These are phyloP conservation scores for Zancudomyces culisetae DNA, from an alignment of 371 early-diverging fungal species.

Conservation along the genomic window DNA sequence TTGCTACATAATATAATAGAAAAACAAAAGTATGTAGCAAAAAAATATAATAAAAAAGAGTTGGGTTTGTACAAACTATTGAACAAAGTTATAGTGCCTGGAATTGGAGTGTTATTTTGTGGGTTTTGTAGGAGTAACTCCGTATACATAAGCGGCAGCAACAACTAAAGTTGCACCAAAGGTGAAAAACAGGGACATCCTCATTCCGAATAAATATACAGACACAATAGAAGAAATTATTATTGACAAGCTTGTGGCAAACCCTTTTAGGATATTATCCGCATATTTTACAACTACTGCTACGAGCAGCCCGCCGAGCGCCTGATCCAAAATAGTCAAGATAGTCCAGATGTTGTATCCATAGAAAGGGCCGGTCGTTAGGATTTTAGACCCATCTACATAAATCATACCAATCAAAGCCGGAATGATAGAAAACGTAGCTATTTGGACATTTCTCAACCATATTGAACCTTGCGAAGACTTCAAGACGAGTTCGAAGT, in stretches of 20 bases:
- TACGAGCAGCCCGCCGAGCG: conserved; percentile 81
- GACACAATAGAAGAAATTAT: conserved; percentile 59
- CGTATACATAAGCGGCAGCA: conserved; percentile 52
- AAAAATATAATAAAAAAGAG: no score
- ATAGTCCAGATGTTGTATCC: conserved; percentile 62
- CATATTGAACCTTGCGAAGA: conserved; percentile 49
- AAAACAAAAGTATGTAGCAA: no score
- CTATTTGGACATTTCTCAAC: conserved; percentile 76
- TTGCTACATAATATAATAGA: no score
- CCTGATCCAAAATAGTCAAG: conserved; percentile 65
- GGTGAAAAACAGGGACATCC: conserved; percentile 30
- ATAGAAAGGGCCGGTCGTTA: conserved; percentile 62
- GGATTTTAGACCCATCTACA: conserved; percentile 56
- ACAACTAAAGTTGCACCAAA: conserved; percentile 51
- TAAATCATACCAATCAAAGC: conserved; percentile 37
- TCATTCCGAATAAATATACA: conserved; percentile 41
- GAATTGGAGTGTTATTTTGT: no score
- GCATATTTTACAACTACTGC: conserved; percentile 90
- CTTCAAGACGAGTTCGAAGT: conserved; percentile 87
- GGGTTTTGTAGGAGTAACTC: conserved; percentile 11
- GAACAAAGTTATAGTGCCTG: no score
- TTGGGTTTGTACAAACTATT: no score
- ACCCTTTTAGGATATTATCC: conserved; percentile 90
- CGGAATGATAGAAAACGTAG: conserved; percentile 47
- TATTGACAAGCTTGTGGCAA: conserved; percentile 87